A percentile compares a stretch with the other conserved stretches of the same genome.
These are phyloP conservation scores for Termitomyces heimii DNA, from an alignment of 768 basidiomycete genomes.

Conservation along the genomic window DNA sequence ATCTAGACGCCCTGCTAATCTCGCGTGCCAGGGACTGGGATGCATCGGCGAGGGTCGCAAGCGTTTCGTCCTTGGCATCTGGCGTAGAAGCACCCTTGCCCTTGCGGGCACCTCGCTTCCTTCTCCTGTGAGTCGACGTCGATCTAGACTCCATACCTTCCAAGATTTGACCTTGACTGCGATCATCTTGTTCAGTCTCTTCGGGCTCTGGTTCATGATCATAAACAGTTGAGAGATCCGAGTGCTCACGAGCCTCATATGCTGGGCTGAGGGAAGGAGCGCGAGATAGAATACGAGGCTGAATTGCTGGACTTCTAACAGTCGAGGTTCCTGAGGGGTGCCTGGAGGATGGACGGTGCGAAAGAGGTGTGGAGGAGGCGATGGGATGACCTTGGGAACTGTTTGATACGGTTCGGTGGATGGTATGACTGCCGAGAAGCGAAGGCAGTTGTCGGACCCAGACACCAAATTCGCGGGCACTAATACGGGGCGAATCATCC, in stretches of 20 bases:
- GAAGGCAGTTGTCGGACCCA: constrained; percentile 84
- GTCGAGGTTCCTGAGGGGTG: constrained; percentile 44
- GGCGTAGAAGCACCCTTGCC: constrained; percentile 54
- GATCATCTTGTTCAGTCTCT: constrained; percentile 37
- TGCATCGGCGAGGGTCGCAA: constrained; percentile 69
- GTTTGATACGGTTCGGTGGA: constrained; percentile 57
- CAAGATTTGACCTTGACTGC: constrained; percentile 26
- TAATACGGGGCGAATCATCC: constrained; percentile 62
- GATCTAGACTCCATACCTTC: constrained; percentile 47
- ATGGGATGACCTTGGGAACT: constrained; percentile 64
- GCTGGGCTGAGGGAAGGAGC: constrained; percentile 56
- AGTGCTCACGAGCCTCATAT: constrained; percentile 34
- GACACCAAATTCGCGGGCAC: constrained; percentile 76
- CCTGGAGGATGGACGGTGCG: constrained; percentile 67
- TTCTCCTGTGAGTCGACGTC: constrained; percentile 69
- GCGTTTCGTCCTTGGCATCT: constrained; percentile 46
- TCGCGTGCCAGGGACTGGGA: constrained; percentile 82
- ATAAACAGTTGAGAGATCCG: constrained; percentile 48
- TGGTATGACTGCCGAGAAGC: constrained; percentile 49
- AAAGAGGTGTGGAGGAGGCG: constrained; percentile 55
- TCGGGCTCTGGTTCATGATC: constrained; percentile 47
- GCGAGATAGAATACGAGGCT: constrained; percentile 53
- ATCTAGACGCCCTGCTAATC: constrained; percentile 61
- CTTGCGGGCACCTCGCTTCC: constrained; percentile 83
- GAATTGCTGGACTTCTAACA: constrained; percentile 47